phyloP scores from a whole-genome alignment of 2,329 filamentous ascomycete genomes.

The Chaetomium strumarium region DNA sequence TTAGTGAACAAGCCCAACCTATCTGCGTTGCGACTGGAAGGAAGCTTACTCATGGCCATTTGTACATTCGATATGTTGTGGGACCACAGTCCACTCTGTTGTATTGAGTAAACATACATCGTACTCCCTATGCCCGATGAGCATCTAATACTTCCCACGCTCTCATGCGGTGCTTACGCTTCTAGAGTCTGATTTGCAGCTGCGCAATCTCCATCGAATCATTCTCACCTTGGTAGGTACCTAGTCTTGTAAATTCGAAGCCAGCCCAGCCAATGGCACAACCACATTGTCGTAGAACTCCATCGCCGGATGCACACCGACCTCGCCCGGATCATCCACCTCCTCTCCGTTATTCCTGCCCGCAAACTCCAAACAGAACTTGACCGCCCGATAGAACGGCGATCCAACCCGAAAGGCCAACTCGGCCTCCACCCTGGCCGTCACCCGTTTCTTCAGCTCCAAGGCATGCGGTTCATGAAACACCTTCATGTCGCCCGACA shows the following conservation, averaged over 20 bases:
- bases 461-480: constrained; percentile 8
- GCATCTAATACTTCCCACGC: no score
- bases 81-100: no score
- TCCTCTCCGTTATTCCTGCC: not conserved
- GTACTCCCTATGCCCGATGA: no score
- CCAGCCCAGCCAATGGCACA: constrained; percentile 3
- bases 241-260: no score
- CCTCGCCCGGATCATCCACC: not conserved
- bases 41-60: not conserved
- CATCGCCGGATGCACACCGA: constrained; percentile 8
- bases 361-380: constrained; percentile 9
- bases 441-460: constrained; percentile 4
- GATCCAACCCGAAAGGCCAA: constrained; percentile 9
- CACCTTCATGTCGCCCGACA: constrained; percentile 4
- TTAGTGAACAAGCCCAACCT: not conserved
- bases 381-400: constrained; percentile 2
- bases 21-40: not conserved
- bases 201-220: no score
- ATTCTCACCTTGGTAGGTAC: no score
- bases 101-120: no score
- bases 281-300: constrained; percentile 14
- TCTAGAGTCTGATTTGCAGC: no score
- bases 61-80: no score
- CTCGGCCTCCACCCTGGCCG: constrained; percentile 1
- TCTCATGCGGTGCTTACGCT: no score